Evolutionary conservation across 2,329 filamentous ascomycete genomes (phyloP).

Genomic region (Fusarium sp.): DNA sequence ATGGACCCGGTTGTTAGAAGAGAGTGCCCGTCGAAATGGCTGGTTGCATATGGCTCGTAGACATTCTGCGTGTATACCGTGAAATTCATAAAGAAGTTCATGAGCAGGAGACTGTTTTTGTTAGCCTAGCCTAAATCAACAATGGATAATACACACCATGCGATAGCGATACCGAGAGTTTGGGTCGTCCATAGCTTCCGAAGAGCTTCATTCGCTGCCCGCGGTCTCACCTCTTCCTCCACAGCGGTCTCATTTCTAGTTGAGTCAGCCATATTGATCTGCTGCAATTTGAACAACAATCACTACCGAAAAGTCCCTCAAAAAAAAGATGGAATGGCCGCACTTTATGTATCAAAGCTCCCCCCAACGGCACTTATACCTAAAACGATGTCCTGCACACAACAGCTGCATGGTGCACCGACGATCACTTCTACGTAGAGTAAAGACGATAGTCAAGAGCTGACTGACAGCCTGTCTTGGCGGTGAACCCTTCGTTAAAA

Average conservation of each 20-base stretch:
- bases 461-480: slow-evolving; percentile 39
- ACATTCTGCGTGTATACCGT: slow-evolving; percentile 39
- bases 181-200: slow-evolving; percentile 29
- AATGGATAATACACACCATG: not conserved
- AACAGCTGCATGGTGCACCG: not conserved
- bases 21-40: slow-evolving; percentile 37
- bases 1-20: slow-evolving; percentile 27
- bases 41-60: slow-evolving; percentile 36
- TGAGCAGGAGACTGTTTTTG: slow-evolving; percentile 19
- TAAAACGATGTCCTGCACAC: not conserved
- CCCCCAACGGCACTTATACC: slow-evolving; percentile 21
- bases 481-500: not conserved
- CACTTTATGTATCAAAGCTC: not conserved
- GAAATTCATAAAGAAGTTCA: slow-evolving; percentile 43
- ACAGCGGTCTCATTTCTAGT: not conserved
- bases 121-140: not conserved
- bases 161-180: slow-evolving; percentile 20
- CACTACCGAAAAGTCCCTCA: not conserved
- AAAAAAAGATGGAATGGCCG: not conserved
- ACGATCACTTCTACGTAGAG: slow-evolving; percentile 27
- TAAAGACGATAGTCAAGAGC: slow-evolving; percentile 5
- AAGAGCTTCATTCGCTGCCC: slow-evolving; percentile 27
- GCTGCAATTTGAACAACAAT: too few relatives aligned
- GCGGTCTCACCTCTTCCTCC: not conserved
- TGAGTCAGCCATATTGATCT: slow-evolving; percentile 8